Evolutionary conservation across 129 eudicot species (phyloP).

Genomic region (Tagetes patula): DNA sequence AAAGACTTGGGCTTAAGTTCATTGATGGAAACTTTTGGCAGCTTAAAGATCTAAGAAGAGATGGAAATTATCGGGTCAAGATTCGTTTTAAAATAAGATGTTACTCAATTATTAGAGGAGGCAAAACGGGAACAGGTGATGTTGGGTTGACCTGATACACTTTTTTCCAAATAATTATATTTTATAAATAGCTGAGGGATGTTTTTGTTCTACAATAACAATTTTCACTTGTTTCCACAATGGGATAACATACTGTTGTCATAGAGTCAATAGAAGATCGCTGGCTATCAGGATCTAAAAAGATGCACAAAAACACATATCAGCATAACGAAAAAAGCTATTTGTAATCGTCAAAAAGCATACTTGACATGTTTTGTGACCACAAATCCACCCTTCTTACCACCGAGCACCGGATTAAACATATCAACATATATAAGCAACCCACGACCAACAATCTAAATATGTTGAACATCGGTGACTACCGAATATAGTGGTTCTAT

Average conservation of each 20-base stretch:
- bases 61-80: constrained; percentile 26
- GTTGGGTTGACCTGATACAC: neutral
- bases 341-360: constrained; percentile 18
- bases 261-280: no score
- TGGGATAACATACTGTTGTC: neutral
- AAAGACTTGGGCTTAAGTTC: constrained; percentile 55
- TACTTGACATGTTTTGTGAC: constrained; percentile 51
- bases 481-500: no score
- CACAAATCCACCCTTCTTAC: no score
- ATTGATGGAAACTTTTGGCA: constrained; percentile 63
- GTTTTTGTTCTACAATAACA: neutral
- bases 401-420: no score
- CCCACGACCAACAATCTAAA: no score
- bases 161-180: neutral
- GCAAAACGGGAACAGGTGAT: neutral
- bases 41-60: constrained; percentile 67
- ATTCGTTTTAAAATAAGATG: neutral
- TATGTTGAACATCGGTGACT: no score
- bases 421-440: no score
- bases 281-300: constrained; percentile 60
- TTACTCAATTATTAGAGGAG: neutral
- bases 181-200: neutral
- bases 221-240: no score
- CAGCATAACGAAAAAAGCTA: neutral
- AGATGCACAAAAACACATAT: neutral